Base-by-base conservation (phyloP, 176 grass and related monocot species). In the Aegilops umbellulata region DNA sequence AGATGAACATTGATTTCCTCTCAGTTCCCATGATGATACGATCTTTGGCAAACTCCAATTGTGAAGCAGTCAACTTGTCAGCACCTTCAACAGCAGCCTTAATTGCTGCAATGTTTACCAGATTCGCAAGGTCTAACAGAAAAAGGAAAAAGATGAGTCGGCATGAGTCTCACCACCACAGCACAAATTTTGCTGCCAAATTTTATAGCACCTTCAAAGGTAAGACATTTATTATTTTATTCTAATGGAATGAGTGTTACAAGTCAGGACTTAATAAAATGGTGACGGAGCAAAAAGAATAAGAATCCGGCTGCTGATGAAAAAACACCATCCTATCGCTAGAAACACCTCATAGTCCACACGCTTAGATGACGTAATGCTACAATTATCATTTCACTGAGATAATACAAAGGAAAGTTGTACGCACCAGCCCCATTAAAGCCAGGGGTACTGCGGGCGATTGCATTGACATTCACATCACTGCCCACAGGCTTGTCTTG, bases 21-120 rank as follows among this genome's bases (percentile, higher is more conserved):
- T 99, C 94, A 75, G 97, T 99, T 84, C 97, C 97, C 97, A 97
- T 99, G 51, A 99, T 86, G 80, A 99, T 97, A 86, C 97, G 89
- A 82, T 99, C 97, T 89, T 99, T 99, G 4, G 97, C 97, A 73
- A 94, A 99, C 67, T 99, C 97, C 85, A 97, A 90, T 27, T 99
- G 94, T 65, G 77, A 78, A 77, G 89, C 79, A 27, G 32, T 86
- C 90, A 99, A 60, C 73, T 90, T 99, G 32, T 99, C 97, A 65
- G 89, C 92, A 78, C 97, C 94, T 80, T 99, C 94, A 86, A 99
- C 94, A 68, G 94, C 94, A 82, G 94, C 94, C 87, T 99, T 99
- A 90, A 99, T 99, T 39, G 97, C 97, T 44, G 94, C 94, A 89
- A 95, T 92, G 79, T 98, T 98, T 86, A 98, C 97, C 85, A 98